Base-by-base conservation (phyloP, 2,329 filamentous ascomycete species). In the Colletotrichum neosansevieriae region DNA sequence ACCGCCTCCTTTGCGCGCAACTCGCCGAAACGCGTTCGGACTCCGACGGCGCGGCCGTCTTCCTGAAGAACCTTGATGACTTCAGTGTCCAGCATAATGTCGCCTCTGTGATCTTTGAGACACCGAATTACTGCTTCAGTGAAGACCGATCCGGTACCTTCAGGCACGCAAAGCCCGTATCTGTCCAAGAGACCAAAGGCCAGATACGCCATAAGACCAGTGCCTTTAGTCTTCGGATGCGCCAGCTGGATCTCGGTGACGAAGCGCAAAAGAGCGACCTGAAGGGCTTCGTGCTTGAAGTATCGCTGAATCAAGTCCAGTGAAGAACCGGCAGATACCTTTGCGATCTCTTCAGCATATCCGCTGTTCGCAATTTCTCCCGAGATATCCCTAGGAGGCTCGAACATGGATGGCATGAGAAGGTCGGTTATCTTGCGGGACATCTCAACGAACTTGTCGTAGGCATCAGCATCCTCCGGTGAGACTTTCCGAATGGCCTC, bases 171-270 rank as follows among this genome's bases (percentile, higher is more conserved):
- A 9, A 61, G 44, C 2, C 58, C 45, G 17, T 61, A 53, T 0
- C 21, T 61, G 19, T 61, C 58, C 10, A 61, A n/a, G n/a, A 61
- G 58, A 4, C 58, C 58, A 32, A 60, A 60, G 6, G 58, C 58
- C 10, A 61, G 34, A 19, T 61, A 61, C 6, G 38, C 58, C 58
- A 61, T 61, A 10, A 53, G 36, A 24, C 45, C 58, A 2, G 58
- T 61, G 12, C 58, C 58, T 13, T 50, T 61, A 5, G 58, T 44
- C n/a, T 36, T 50, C 5, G 45, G 45, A 24, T 61, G 58, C 3
- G 58, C 58, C 7, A 53, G 58, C 32, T 61, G 45, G 3, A 61
- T 61, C 3, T 61, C 58, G 24, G 58, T 61, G 0, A 42, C 58
- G 4, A 61, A 61, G 21, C 45, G 34, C 44, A 61, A 15, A 7